Base-by-base conservation (phyloP, 352 stramenopile genomes). In the Globisporangium paroecandrum region DNA sequence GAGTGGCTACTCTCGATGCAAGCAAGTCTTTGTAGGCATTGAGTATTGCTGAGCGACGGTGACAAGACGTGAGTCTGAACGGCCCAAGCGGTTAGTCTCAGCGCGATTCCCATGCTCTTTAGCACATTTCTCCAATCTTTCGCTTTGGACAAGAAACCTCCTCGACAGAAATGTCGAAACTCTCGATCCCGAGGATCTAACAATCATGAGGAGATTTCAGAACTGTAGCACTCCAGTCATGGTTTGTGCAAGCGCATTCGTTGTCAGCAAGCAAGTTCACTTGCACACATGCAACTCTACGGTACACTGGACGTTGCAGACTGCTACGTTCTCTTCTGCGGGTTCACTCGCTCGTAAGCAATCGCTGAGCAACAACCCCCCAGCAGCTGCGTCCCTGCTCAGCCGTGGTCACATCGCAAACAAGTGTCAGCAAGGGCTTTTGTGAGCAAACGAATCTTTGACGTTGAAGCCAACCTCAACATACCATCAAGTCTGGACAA, bases 261-360 rank as follows among this genome's bases (percentile, higher is more conserved):
- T 7, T 32, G 29, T 32, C 29, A 7, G 41, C 41, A 49, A 49
- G 5, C 15, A 22, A 49, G 13, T 7, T 5, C 18, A 22, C 18
- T 51, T 51, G 43, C 43, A 51, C 43, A 47, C 41, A 47, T 47
- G 43, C 43, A 51, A 51, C 43, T 22, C 43, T 51, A 51, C 43
- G 18, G 18, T 51, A 51, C 43, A 51, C 43, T 51, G 43, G 18
- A 22, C 43, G 10, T 51, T 51, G 43, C 43, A 51, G 15, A 51
- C 18, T n/a, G 4, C 15, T 51, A 18, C 18, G 2, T 51, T 22
- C 43, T 22, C 5, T 51, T 22, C 43, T 22, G 15, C 6, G 43
- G 18, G 43, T 51, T 51, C 18, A 51, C 43, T 51, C 18, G 43
- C 43, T 51, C 43, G 43, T 51, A 51, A 51, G 43, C 43, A 51